Percentiles rank a stretch among this genome's conserved stretches.
These are phyloP conservation scores for Colletotrichum nymphaeae DNA, from an alignment of 2,329 filamentous ascomycete species.

Conservation along the genomic window DNA sequence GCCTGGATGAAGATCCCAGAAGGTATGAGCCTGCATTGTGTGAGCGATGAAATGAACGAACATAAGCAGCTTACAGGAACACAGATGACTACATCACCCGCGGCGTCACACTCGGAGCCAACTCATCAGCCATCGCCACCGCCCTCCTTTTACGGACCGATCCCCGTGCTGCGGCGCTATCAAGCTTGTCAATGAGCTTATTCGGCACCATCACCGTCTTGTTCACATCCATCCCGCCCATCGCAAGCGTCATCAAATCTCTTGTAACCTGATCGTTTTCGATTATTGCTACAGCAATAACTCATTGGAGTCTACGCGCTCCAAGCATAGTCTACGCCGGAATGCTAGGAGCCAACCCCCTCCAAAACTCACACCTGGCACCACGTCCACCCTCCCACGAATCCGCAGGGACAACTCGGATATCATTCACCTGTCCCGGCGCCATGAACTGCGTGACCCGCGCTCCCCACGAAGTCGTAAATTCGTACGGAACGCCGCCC, in stretches of 20 bases:
- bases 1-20: constrained; percentile 63
- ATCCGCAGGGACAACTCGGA: constrained; percentile 54
- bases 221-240: constrained; percentile 67
- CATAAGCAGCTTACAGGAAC: neutral
- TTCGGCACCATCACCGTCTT: constrained; percentile 70
- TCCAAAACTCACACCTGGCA: constrained; percentile 58
- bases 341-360: constrained; percentile 19
- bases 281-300: too few relatives aligned
- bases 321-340: neutral
- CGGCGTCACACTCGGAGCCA: constrained; percentile 71
- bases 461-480: constrained; percentile 30
- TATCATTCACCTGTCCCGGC: constrained; percentile 46
- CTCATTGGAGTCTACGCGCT: too few relatives aligned
- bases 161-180: constrained; percentile 68
- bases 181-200: constrained; percentile 69
- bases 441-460: constrained; percentile 43
- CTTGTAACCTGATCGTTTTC: constrained; percentile 48
- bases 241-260: constrained; percentile 59
- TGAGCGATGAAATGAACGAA: neutral
- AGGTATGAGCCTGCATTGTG: constrained; percentile 46
- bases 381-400: constrained; percentile 61
- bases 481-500: constrained; percentile 46
- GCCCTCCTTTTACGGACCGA: constrained; percentile 67
- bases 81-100: constrained; percentile 71
- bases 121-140: constrained; percentile 70